Conservation (phyloP, 176 grass and related monocot genomes). For the Ananas comosus region DNA sequence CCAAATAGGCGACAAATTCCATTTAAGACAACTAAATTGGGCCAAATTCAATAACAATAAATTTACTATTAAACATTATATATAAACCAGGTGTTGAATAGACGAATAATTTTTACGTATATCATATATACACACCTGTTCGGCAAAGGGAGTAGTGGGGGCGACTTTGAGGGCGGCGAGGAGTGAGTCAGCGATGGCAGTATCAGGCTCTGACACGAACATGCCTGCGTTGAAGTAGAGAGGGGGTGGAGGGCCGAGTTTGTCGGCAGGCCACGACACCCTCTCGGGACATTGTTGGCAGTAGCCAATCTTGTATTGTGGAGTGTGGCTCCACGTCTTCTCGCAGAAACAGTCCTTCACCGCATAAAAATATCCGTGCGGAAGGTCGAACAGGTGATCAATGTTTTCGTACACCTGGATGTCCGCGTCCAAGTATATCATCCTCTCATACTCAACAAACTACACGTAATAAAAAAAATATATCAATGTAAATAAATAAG, state of each 20-base stretch:
- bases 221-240: constrained; percentile 91
- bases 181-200: constrained; percentile 27
- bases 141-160: constrained; percentile 53
- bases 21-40: too few species aligned
- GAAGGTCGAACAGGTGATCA: constrained; percentile 55
- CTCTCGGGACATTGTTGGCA: constrained; percentile 58
- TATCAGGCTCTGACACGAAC: constrained; percentile 63
- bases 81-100: not conserved
- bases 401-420: constrained; percentile 68
- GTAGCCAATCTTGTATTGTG: constrained; percentile 59
- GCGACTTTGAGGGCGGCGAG: constrained; percentile 31
- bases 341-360: constrained; percentile 90
- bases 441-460: constrained; percentile 75
- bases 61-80: too few species aligned
- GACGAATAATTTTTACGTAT: not conserved
- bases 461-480: not conserved
- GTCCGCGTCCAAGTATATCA: constrained; percentile 72
- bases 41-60: too few species aligned
- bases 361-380: constrained; percentile 38
- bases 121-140: constrained; percentile 26
- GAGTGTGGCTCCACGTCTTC: constrained; percentile 86
- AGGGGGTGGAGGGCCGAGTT: constrained; percentile 39
- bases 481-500: too few species aligned
- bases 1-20: not conserved
- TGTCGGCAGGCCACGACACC: constrained; percentile 35